These are phyloP conservation scores for Panaeolus papilionaceus DNA, from an alignment of 768 basidiomycete species.

Conservation along the genomic window DNA sequence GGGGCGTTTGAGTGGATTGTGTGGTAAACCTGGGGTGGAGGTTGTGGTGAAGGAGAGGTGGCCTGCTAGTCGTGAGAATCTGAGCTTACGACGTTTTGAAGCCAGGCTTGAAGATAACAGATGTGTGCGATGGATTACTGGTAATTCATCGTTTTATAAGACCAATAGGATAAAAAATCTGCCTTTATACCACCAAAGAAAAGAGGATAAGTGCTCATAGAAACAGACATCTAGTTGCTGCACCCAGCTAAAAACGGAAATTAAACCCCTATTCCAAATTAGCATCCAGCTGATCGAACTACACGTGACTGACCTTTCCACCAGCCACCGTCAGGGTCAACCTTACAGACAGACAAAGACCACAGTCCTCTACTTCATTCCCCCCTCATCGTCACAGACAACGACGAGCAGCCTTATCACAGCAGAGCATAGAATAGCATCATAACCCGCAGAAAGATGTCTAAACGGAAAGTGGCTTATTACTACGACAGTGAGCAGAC, in stretches of 20 bases:
- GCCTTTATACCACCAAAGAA: background rate
- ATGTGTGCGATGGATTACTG: background rate
- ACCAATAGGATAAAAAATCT: no score
- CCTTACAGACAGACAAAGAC: constrained; percentile 1
- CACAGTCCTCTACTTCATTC: background rate
- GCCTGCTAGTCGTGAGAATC: background rate
- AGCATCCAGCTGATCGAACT: background rate
- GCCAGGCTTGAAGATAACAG: background rate
- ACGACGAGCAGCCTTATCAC: constrained; percentile 30
- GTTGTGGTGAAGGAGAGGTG: background rate
- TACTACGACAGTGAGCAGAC: constrained; percentile 73
- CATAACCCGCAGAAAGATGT: constrained; percentile 48
- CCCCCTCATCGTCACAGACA: constrained; percentile 28
- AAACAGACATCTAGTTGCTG: background rate
- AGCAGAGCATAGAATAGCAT: background rate
- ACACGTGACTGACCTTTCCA: constrained; percentile 2
- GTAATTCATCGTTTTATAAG: no score
- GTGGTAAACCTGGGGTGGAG: background rate
- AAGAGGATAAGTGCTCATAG: background rate
- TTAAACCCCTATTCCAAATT: constrained; percentile 11
- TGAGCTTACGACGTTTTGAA: background rate
- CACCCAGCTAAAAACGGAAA: background rate
- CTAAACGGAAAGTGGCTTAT: constrained; percentile 77
- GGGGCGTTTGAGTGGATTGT: background rate
- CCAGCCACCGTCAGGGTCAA: constrained; percentile 2